Evolutionary conservation across 164 flowering plant species (phyloP), one percentile per base, ranked within the genome.

Genomic region (Brasenia schreberi): DNA sequence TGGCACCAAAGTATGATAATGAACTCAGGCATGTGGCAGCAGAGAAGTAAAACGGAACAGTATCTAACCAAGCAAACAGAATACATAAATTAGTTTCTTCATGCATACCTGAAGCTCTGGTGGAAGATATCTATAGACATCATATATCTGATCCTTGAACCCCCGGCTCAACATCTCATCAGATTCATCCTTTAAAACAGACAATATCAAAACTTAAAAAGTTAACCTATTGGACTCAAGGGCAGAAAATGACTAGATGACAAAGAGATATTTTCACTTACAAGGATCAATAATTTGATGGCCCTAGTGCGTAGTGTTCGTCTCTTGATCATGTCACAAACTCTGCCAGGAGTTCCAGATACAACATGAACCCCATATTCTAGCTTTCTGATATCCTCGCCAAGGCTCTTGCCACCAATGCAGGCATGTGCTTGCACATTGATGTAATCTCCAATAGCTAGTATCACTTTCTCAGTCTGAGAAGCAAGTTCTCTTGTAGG

Each of bases 101-200:
- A 9, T 49, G 56, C 56, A 33, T 64, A 83, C 97, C 96, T 93
- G 98, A 78, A 93, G 89, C 73, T 93, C 98, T 59, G 97, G 98
- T 43, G 99, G 99, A 66, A 94, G 95, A 73, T 91, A 91, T 78
- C 98, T 77, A 74, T 91, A 91, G 19, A 91, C 95, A 83, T 94
- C 99, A 77, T 91, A 94, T 70, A 94, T 94, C 74, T 94, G 99
- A 78, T 94, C 97, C 74, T 91, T 94, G 67, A 94, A 94, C 2
- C 99, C 99, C 71, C 99, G 81, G 77, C 97, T 94, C 81, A 94
- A 72, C 99, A 94, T 94, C 79, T 91, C 99, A 81, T 94, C 99
- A 75, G 99, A 94, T 67, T 94, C 97, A 81, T 94, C 97, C 97
- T 90, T 76, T 18, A 18, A 61, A 61, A 61, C 33, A 23, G 18